These are phyloP conservation scores for Colletotrichum musae DNA, from an alignment of 2,329 filamentous ascomycete genomes.

Conservation along the genomic window DNA sequence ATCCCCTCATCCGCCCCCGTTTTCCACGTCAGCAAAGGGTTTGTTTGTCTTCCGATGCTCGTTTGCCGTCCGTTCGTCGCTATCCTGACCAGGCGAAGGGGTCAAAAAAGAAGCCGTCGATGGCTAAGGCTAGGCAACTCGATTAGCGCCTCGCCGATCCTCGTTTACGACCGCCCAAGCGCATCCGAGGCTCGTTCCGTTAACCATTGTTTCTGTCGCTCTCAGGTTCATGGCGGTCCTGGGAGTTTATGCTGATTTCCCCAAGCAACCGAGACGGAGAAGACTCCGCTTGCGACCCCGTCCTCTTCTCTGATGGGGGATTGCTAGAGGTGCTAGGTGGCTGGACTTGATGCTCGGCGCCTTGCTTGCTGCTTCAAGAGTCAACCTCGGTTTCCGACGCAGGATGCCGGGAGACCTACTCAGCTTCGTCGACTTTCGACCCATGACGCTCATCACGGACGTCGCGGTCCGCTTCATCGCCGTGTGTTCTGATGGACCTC, in stretches of 20 bases:
- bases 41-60: background rate
- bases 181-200: background rate
- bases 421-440: slow-evolving; percentile 1
- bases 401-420: background rate
- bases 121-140: background rate
- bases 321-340: background rate
- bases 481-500: background rate
- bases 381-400: background rate
- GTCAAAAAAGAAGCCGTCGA: background rate
- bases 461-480: background rate
- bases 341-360: background rate
- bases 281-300: background rate
- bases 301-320: background rate
- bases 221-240: background rate
- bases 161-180: slow-evolving; percentile 1
- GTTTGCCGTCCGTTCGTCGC: background rate
- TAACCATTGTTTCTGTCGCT: no score
- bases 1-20: background rate
- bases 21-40: background rate
- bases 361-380: background rate
- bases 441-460: background rate
- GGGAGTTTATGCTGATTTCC: background rate
- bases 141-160: background rate
- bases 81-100: background rate
- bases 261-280: background rate